Evolutionary conservation across 257 asterid species (phyloP), one percentile per base, ranked within the genome.

Genomic region (Coffea eugenioides): DNA sequence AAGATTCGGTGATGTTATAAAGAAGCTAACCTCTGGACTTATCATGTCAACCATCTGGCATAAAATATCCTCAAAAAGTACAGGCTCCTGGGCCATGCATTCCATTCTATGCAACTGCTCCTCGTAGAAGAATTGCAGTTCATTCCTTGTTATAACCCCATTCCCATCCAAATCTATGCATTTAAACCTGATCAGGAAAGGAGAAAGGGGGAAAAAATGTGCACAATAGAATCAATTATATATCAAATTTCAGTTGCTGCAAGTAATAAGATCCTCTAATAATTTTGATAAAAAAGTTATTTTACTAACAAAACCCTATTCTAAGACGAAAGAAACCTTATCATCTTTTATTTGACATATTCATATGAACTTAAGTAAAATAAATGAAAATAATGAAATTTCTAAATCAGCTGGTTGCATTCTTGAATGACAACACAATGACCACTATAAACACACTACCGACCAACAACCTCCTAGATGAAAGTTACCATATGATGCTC

Each of bases 31-130:
- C 98, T 96, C 97, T 71, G 98, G 99, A 80, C 83, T 82, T 83
- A 96, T 84, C 99, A 96, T 96, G 91, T 96, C 99, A 83, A 96
- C 94, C 80, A 96, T 92, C 88, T 96, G 99, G 86, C 99, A 96
- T 84, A 96, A 87, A 80, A 96, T 93, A 91, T 94, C 98, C 90
- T 96, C 99, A 89, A 94, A 96, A 84, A 96, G 97, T 62, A 96
- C 98, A 86, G 98, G 99, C 90, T 96, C 99, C 84, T 96, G 99
- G 83, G 98, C 97, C 98, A 96, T 96, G 92, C 99, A 96, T 86
- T 96, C 99, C 99, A 96, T 96, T 87, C 99, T 90, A 87, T 96
- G 99, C 88, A 96, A 80, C 86, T 96, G 99, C 88, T 96, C 99
- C 89, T 96, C 99, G 62, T 96, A 96, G 87, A 92, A 96, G 88